These are phyloP conservation scores for Wickerhamomyces subpelliculosus DNA, from an alignment of 805 yeast species.

Conservation along the genomic window DNA sequence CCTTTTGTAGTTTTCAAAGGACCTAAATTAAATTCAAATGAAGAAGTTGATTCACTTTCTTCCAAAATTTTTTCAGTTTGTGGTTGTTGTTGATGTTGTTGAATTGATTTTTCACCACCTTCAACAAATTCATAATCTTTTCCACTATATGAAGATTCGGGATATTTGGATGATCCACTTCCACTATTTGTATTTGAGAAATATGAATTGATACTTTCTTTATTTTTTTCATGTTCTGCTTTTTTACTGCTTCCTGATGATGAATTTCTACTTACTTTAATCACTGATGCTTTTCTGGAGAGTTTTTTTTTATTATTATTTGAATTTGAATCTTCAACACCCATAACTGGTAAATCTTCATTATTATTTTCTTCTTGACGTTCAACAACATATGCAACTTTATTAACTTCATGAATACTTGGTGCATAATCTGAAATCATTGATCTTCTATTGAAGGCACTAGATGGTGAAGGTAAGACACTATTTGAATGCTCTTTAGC, in stretches of 20 bases:
- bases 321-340: neutral
- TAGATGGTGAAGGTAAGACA: neutral
- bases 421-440: constrained; percentile 21
- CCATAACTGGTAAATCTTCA: neutral
- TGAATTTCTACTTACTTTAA: constrained; percentile 10
- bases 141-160: constrained; percentile 8
- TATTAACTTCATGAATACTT: constrained; percentile 19
- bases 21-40: constrained; percentile 18
- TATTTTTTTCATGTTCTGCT: neutral
- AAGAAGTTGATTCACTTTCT: constrained; percentile 7
- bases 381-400: constrained; percentile 10
- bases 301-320: neutral
- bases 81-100: neutral
- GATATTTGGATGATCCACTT: constrained; percentile 8
- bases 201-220: neutral
- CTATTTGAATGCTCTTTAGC: neutral
- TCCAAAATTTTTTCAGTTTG: neutral
- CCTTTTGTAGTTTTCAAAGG: constrained; percentile 14
- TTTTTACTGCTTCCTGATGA: constrained; percentile 1
- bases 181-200: constrained; percentile 2
- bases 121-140: too few species aligned
- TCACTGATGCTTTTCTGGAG: constrained; percentile 15
- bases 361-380: neutral
- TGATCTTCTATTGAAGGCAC: constrained; percentile 16
- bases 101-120: neutral